These are phyloP conservation scores for Chaetoceros tenuissimus DNA, from an alignment of 108 stramenopile genomes.

Conservation along the genomic window DNA sequence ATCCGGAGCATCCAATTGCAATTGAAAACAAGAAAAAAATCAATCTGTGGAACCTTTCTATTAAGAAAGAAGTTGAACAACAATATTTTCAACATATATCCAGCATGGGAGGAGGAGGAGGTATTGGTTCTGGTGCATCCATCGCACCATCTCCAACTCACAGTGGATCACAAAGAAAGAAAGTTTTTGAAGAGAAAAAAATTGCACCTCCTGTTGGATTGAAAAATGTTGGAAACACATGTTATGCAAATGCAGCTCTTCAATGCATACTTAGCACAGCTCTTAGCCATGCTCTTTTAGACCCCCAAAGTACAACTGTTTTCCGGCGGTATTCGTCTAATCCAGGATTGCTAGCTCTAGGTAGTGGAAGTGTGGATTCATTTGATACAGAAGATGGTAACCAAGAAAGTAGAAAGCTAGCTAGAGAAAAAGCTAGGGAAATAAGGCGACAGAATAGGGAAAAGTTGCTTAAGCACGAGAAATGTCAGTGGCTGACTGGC, in stretches of 20 bases:
- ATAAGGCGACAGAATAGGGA: constrained; percentile 1
- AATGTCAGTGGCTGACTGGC: constrained; percentile 64
- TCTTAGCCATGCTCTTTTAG: constrained; percentile 57
- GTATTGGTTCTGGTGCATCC: background rate
- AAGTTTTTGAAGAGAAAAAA: background rate
- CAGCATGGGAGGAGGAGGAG: background rate
- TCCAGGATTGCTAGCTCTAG: constrained; percentile 50
- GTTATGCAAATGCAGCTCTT: constrained; percentile 76
- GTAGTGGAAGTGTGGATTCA: constrained; percentile 63
- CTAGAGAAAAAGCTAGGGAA: constrained; percentile 3
- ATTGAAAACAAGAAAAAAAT: too few species aligned
- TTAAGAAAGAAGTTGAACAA: too few species aligned
- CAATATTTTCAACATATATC: too few species aligned
- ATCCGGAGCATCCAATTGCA: too few species aligned
- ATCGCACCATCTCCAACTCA: background rate
- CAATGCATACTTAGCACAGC: constrained; percentile 73
- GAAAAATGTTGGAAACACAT: constrained; percentile 76
- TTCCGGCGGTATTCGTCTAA: constrained; percentile 76
- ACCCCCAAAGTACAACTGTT: constrained; percentile 50
- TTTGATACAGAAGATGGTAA: constrained; percentile 21
- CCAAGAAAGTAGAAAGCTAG: constrained; percentile 7
- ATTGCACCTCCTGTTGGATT: constrained; percentile 59
- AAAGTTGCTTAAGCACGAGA: constrained; percentile 7
- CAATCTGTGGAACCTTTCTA: too few species aligned
- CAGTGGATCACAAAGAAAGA: background rate